Conservation (phyloP, 2,329 filamentous ascomycete species). For the Aspergillus sp. region DNA sequence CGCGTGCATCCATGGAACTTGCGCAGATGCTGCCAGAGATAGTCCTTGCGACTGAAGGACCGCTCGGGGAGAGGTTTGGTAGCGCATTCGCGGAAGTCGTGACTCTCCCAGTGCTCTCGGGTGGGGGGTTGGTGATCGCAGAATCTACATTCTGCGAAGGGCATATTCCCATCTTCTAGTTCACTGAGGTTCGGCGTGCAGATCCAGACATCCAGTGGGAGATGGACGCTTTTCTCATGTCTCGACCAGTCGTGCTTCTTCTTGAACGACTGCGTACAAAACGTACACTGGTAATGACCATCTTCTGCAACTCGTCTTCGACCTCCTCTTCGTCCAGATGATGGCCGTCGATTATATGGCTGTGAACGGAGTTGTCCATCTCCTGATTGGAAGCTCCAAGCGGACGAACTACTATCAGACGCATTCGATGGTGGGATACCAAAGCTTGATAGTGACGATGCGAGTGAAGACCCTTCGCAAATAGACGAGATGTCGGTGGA, state of each 20-base stretch:
- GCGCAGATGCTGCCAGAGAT: conserved; percentile 57
- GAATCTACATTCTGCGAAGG: conserved; percentile 44
- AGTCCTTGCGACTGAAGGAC: conserved; percentile 59
- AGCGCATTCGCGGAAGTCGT: conserved; percentile 55
- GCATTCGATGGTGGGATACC: conserved; percentile 31
- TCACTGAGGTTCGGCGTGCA: conserved; percentile 26
- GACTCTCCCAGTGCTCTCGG: conserved; percentile 49
- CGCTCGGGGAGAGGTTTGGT: conserved; percentile 51
- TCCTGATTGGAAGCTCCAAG: conserved; percentile 37
- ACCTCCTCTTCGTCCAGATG: conserved; percentile 10
- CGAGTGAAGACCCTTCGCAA: conserved; percentile 21
- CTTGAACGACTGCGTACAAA: conserved; percentile 50
- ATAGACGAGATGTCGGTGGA: conserved; percentile 23
- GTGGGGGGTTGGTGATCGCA: conserved; percentile 48
- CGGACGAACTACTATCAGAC: conserved; percentile 32
- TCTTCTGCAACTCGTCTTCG: conserved; percentile 6
- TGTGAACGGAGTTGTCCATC: conserved; percentile 21
- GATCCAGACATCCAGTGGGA: conserved; percentile 47
- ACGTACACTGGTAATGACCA: conserved; percentile 47
- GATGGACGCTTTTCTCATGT: conserved; percentile 52
- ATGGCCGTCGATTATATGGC: conserved; percentile 13
- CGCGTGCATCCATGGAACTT: conserved; percentile 56
- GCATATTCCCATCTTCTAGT: conserved; percentile 7
- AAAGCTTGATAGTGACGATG: conserved; percentile 32
- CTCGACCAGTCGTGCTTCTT: conserved; percentile 53